Conservation (phyloP, 768 basidiomycete genomes). For the Scleroderma citrinum region DNA sequence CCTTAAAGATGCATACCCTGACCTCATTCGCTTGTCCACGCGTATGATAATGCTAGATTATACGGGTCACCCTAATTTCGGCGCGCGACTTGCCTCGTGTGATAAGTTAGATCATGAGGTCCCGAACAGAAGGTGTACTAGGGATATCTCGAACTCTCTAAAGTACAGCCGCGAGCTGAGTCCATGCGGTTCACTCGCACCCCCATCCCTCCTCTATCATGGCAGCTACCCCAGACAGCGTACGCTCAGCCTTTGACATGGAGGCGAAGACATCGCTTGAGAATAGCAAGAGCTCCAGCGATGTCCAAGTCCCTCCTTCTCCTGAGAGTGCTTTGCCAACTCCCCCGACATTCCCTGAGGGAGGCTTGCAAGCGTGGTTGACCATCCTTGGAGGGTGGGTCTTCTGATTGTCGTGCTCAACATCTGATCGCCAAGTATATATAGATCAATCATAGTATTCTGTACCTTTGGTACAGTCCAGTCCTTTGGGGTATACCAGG, state of each 20-base stretch:
- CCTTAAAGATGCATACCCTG: too few species aligned
- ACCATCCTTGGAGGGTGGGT: slow-evolving; percentile 43
- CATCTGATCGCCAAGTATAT: not conserved
- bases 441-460: slow-evolving; percentile 38
- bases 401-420: not conserved
- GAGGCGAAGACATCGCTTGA: slow-evolving; percentile 1
- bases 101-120: not conserved
- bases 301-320: not conserved
- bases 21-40: too few species aligned
- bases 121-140: slow-evolving; percentile 9
- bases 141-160: slow-evolving; percentile 6
- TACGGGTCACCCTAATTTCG: not conserved
- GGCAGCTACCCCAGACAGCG: slow-evolving; percentile 1
- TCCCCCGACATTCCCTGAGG: slow-evolving; percentile 35
- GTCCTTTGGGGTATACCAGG: slow-evolving; percentile 46
- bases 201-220: slow-evolving; percentile 3
- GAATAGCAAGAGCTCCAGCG: not conserved
- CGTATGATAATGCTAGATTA: not conserved
- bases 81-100: slow-evolving; percentile 2
- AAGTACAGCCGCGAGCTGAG: slow-evolving; percentile 3
- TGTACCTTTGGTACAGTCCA: slow-evolving; percentile 46
- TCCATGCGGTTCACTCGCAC: not conserved
- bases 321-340: not conserved
- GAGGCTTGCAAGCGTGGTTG: slow-evolving; percentile 40
- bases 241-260: not conserved